phyloP scores from a whole-genome alignment of 495 filamentous ascomycete genomes.

The Acidiella bohemica region DNA sequence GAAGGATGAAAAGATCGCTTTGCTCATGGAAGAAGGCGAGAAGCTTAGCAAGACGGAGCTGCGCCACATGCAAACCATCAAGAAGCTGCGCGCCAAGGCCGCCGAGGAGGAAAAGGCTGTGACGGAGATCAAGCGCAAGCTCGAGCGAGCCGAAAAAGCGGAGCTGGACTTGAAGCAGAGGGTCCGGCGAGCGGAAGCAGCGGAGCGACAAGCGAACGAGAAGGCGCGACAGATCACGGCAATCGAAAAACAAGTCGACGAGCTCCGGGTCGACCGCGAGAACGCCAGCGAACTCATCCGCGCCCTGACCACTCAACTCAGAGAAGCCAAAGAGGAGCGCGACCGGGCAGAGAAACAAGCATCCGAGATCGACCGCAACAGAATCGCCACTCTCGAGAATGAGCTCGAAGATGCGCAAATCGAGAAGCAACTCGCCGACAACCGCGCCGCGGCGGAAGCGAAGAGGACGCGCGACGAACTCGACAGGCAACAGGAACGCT shows the following conservation, averaged over 20 bases:
- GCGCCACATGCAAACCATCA: conserved; percentile 67
- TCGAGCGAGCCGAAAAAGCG: conserved; percentile 45
- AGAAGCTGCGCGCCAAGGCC: conserved; percentile 56
- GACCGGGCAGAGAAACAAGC: conserved; percentile 52
- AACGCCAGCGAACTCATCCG: conserved; percentile 50
- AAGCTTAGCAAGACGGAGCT: conserved; percentile 75
- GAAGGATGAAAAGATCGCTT: conserved; percentile 78
- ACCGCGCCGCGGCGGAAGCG: conserved; percentile 55
- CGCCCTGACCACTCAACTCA: conserved; percentile 57
- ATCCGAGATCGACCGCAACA: conserved; percentile 32
- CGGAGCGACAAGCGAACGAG: conserved; percentile 53
- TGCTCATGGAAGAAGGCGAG: conserved; percentile 85
- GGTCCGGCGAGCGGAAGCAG: conserved; percentile 28
- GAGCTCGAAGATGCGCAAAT: conserved; percentile 55
- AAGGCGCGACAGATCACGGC: conserved; percentile 50
- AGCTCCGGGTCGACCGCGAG: conserved; percentile 49
- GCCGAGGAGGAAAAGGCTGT: conserved; percentile 51
- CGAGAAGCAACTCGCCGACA: conserved; percentile 62
- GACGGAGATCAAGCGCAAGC: conserved; percentile 42
- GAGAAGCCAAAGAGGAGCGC: conserved; percentile 51
- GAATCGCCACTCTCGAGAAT: conserved; percentile 42
- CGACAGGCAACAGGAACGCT: conserved; percentile 61
- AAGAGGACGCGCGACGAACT: conserved; percentile 54
- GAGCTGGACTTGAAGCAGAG: conserved; percentile 22
- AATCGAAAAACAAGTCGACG: conserved; percentile 57